Conservation (phyloP, 148 eudicot species). For the Rhododendron ferrugineum region DNA sequence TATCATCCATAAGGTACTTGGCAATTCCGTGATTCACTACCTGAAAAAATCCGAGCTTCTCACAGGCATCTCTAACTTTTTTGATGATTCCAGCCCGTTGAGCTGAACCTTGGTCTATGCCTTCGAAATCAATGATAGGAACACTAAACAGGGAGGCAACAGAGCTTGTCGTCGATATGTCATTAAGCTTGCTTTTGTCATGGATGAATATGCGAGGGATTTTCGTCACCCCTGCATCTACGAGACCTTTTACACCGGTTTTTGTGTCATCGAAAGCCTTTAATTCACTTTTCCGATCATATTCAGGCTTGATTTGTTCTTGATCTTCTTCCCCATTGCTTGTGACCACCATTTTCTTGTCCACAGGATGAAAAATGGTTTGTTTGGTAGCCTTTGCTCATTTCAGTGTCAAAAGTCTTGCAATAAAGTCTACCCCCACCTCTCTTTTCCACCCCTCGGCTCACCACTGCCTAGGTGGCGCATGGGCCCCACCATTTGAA, state of each 20-base stretch:
- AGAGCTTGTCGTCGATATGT: not conserved
- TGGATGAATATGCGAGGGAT: slow-evolving; percentile 25
- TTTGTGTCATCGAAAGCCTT: slow-evolving; percentile 32
- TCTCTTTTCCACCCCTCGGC: too few relatives aligned
- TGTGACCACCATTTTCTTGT: not conserved
- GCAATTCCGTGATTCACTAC: slow-evolving; percentile 29
- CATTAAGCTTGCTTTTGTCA: slow-evolving; percentile 10
- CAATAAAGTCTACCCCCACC: too few relatives aligned
- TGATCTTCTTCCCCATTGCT: not conserved
- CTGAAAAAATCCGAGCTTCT: slow-evolving; percentile 32
- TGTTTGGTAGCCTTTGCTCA: not conserved
- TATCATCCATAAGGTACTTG: not conserved
- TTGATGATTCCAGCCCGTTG: not conserved
- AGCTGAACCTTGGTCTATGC: not conserved
- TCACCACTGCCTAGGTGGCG: too few relatives aligned
- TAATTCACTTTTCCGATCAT: not conserved
- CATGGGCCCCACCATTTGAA: too few relatives aligned
- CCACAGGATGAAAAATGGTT: too few relatives aligned
- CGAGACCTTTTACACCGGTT: slow-evolving; percentile 34
- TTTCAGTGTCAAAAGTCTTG: too few relatives aligned
- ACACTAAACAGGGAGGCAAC: not conserved
- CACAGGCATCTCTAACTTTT: slow-evolving; percentile 10
- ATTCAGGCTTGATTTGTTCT: not conserved
- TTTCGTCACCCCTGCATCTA: slow-evolving; percentile 17
- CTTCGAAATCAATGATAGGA: slow-evolving; percentile 18